phyloP scores from a whole-genome alignment of 2,329 filamentous ascomycete genomes.

The Pseudocercospora cruenta region DNA sequence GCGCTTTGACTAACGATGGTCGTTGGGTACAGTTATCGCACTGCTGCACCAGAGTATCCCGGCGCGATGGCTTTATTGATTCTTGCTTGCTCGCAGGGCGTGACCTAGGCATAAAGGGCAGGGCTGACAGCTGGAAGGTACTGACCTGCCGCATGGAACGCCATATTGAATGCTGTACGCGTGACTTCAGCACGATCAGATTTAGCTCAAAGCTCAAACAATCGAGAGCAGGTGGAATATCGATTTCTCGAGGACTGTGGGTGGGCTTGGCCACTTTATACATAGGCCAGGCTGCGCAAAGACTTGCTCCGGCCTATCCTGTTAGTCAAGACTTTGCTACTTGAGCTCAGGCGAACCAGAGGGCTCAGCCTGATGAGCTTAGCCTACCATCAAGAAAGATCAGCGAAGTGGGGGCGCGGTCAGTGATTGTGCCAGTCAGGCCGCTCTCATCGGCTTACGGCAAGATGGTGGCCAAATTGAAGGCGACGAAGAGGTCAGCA shows the following conservation, averaged over 20 bases:
- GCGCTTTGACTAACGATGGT: too few species aligned
- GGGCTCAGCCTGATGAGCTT: not conserved
- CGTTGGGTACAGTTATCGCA: too few species aligned
- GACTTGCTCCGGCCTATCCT: not conserved
- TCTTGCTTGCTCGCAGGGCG: too few species aligned
- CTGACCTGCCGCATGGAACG: too few species aligned
- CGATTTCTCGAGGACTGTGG: not conserved
- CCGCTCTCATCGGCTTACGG: not conserved
- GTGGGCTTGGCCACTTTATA: not conserved
- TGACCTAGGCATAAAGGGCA: too few species aligned
- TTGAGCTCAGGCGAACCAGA: not conserved
- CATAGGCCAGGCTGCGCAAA: not conserved
- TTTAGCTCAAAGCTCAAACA: too few species aligned
- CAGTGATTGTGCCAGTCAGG: not conserved
- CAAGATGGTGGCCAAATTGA: not conserved
- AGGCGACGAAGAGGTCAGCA: not conserved
- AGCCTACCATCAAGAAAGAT: not conserved
- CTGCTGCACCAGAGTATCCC: too few species aligned
- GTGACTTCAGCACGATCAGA: too few species aligned
- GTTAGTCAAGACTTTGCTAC: not conserved
- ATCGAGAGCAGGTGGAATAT: too few species aligned
- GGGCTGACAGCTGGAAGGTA: too few species aligned
- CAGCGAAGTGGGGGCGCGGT: not conserved
- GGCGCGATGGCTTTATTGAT: too few species aligned
- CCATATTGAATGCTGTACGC: too few species aligned